These are phyloP conservation scores for Paramyrothecium sp. DNA, from an alignment of 2,329 filamentous ascomycete species.

Conservation along the genomic window DNA sequence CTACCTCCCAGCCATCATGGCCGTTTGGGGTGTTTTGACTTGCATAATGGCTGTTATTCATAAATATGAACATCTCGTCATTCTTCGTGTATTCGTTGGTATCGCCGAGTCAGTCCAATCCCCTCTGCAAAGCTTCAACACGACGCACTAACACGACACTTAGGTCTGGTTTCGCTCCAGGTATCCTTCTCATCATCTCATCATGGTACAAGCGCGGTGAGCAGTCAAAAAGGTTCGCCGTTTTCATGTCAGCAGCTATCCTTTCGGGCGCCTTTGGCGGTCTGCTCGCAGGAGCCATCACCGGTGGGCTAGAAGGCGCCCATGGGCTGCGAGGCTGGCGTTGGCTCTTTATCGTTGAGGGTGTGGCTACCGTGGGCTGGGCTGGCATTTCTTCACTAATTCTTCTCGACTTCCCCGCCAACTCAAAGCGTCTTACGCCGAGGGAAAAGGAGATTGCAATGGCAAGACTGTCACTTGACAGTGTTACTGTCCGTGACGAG, in stretches of 20 bases:
- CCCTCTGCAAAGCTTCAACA: neutral
- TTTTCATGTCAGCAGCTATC: conserved; percentile 72
- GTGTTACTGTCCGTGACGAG: conserved; percentile 59
- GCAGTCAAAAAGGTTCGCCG: conserved; percentile 41
- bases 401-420: conserved; percentile 68
- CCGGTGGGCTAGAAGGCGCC: conserved; percentile 50
- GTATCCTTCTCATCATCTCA: conserved; percentile 59
- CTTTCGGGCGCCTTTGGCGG: conserved; percentile 66
- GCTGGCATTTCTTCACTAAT: conserved; percentile 61
- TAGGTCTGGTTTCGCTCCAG: conserved; percentile 55
- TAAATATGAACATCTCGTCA: conserved; percentile 22
- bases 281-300: conserved; percentile 59
- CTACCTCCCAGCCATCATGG: conserved; percentile 67
- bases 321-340: conserved; percentile 46
- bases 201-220: conserved; percentile 59
- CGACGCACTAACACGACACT: no score
- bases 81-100: conserved; percentile 47
- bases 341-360: conserved; percentile 56
- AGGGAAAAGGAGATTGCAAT: conserved; percentile 63
- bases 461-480: conserved; percentile 57
- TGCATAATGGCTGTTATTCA: conserved; percentile 25
- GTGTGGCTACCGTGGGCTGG: conserved; percentile 59
- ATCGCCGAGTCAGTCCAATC: conserved; percentile 41
- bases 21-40: conserved; percentile 35
- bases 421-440: conserved; percentile 55